A percentile compares a stretch with the other conserved stretches of the same genome.
Evolutionary conservation across 2,329 filamentous ascomycete genomes (phyloP).

Genomic region (Samsoniella hepiali): DNA sequence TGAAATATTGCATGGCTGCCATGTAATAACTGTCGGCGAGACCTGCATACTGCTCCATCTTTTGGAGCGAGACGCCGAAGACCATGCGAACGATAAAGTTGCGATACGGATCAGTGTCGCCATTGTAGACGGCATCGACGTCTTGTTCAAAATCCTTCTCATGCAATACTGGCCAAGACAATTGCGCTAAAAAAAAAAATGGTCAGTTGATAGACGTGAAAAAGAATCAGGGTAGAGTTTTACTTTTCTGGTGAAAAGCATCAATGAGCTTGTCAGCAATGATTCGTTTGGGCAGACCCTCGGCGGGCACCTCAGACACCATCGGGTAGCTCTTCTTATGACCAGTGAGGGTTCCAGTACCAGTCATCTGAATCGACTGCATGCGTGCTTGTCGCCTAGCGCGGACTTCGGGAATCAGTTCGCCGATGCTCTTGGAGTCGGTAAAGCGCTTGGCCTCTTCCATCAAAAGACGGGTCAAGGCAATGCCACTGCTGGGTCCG

Average conservation of each 20-base stretch:
- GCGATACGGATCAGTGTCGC: slow-evolving; percentile 73
- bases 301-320: slow-evolving; percentile 79
- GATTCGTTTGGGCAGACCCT: slow-evolving; percentile 67
- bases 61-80: slow-evolving; percentile 91
- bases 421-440: slow-evolving; percentile 84
- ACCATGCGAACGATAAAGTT: slow-evolving; percentile 90
- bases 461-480: slow-evolving; percentile 92
- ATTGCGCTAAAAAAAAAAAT: slow-evolving; percentile 59
- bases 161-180: slow-evolving; percentile 83
- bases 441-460: slow-evolving; percentile 94
- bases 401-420: slow-evolving; percentile 76
- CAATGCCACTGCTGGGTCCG: slow-evolving; percentile 91
- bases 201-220: slow-evolving; percentile 20
- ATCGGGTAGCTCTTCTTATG: slow-evolving; percentile 87
- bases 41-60: slow-evolving; percentile 88
- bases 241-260: slow-evolving; percentile 82
- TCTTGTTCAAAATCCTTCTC: slow-evolving; percentile 75
- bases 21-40: slow-evolving; percentile 94
- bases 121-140: slow-evolving; percentile 75
- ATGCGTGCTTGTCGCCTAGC: slow-evolving; percentile 53
- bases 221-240: slow-evolving; percentile 24
- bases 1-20: slow-evolving; percentile 79
- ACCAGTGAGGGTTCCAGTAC: slow-evolving; percentile 44
- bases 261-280: slow-evolving; percentile 78
- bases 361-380: slow-evolving; percentile 57